Evolutionary conservation across 257 asterid species (phyloP).

Genomic region (Scutellaria baicalensis): DNA sequence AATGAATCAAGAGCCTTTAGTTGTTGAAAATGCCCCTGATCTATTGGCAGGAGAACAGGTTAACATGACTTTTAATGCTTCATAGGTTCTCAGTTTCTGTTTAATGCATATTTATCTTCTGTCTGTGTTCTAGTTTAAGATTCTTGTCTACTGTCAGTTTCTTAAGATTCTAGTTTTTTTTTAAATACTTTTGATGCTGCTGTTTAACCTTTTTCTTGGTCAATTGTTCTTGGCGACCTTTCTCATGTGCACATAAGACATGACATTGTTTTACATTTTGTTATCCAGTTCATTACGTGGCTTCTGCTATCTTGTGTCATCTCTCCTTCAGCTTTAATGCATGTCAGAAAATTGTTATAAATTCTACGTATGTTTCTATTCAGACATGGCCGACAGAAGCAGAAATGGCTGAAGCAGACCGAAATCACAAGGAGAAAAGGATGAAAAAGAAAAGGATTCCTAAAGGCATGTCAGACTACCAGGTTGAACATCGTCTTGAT

Average conservation of each 20-base stretch:
- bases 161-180: neutral
- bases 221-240: neutral
- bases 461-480: slow-evolving; percentile 85
- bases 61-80: neutral
- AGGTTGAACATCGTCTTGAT: slow-evolving; percentile 37
- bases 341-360: neutral
- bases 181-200: neutral
- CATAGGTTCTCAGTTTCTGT: slow-evolving; percentile 8
- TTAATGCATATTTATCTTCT: neutral
- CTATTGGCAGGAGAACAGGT: slow-evolving; percentile 98
- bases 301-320: slow-evolving; percentile 1
- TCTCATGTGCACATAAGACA: neutral
- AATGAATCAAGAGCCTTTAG: slow-evolving; percentile 77
- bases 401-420: slow-evolving; percentile 92
- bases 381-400: slow-evolving; percentile 99
- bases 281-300: neutral
- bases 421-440: slow-evolving; percentile 40
- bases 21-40: slow-evolving; percentile 78
- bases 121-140: neutral
- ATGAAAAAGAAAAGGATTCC: slow-evolving; percentile 65
- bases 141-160: neutral
- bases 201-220: neutral
- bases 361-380: slow-evolving; percentile 14
- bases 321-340: neutral
- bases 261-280: neutral